phyloP scores from a whole-genome alignment of 495 filamentous ascomycete species.

The Antarctomyces pellizariae region DNA sequence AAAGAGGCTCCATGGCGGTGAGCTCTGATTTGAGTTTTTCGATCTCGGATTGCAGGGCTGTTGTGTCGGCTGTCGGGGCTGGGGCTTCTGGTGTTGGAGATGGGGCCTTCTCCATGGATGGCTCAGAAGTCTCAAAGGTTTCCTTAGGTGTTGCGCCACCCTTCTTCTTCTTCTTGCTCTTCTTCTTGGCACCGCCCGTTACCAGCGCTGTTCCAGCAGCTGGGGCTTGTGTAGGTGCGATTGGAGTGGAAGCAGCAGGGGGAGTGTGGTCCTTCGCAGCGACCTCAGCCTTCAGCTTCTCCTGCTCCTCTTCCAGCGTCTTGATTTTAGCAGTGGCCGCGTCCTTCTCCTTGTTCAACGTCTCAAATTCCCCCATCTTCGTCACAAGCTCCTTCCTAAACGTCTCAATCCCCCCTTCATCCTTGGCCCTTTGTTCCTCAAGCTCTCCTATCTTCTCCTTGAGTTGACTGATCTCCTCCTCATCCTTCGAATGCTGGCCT shows the following conservation, averaged over 20 bases:
- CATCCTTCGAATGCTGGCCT: constrained; percentile 4
- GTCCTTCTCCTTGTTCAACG: constrained; percentile 6
- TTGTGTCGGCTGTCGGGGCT: too few species aligned
- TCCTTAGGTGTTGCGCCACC: constrained; percentile 24
- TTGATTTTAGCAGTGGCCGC: constrained; percentile 2
- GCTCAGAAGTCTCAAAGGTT: constrained; percentile 13
- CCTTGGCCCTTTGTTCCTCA: constrained; percentile 12
- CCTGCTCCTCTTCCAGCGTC: constrained; percentile 6
- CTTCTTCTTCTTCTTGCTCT: constrained; percentile 84
- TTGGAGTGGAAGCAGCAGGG: constrained; percentile 1
- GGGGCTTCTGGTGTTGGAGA: too few species aligned
- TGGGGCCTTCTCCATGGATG: constrained; percentile 11
- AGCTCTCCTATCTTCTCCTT: constrained; percentile 19
- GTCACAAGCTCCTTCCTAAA: constrained; percentile 8
- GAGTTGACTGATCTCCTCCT: constrained; percentile 7
- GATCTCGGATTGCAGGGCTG: constrained; percentile 9
- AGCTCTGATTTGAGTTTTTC: constrained; percentile 18
- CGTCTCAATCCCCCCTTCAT: constrained; percentile 8
- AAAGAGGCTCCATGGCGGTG: constrained; percentile 19
- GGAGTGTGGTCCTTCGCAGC: constrained; percentile 4
- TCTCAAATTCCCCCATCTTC: constrained; percentile 1
- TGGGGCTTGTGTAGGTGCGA: constrained; percentile 6
- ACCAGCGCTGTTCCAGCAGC: constrained; percentile 9
- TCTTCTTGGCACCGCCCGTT: constrained; percentile 34
- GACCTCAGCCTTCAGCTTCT: constrained; percentile 9